A percentile compares a stretch with the other conserved stretches of the same genome.
Evolutionary conservation across 2,329 filamentous ascomycete species (phyloP).

Genomic region (Phialemonium atrogriseum): DNA sequence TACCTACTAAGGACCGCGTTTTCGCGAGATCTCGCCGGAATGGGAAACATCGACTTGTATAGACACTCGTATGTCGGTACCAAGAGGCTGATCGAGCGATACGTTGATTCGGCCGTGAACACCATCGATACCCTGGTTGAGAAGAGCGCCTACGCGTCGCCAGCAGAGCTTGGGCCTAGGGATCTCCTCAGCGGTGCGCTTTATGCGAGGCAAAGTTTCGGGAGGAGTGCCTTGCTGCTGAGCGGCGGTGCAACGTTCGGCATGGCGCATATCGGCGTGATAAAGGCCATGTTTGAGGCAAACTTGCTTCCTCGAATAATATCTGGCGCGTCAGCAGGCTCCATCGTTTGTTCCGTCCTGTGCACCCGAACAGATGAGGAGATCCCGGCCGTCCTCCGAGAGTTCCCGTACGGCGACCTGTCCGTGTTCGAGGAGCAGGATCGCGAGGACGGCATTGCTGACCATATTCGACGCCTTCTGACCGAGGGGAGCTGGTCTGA

Average conservation of each 20-base stretch:
- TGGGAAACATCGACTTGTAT: conserved; percentile 78
- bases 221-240: conserved; percentile 72
- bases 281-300: conserved; percentile 71
- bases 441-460: conserved; percentile 52
- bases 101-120: conserved; percentile 70
- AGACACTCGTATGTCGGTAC: conserved; percentile 79
- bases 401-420: conserved; percentile 73
- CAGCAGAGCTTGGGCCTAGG: conserved; percentile 48
- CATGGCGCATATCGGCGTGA: conserved; percentile 84
- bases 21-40: conserved; percentile 73
- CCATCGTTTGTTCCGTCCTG: conserved; percentile 74
- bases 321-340: conserved; percentile 79
- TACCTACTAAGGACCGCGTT: conserved; percentile 73
- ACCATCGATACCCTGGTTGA: conserved; percentile 68
- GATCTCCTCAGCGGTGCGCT: conserved; percentile 60
- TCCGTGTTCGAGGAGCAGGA: conserved; percentile 65
- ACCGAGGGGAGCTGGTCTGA: conserved; percentile 83
- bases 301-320: conserved; percentile 76
- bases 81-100: conserved; percentile 77
- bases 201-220: conserved; percentile 69
- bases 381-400: conserved; percentile 58
- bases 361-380: conserved; percentile 73
- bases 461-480: conserved; percentile 63
- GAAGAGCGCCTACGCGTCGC: conserved; percentile 36
- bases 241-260: conserved; percentile 86